Evolutionary conservation across 2,329 filamentous ascomycete species (phyloP), one percentile per base, ranked within the genome.

Genomic region (Amphichorda felina): DNA sequence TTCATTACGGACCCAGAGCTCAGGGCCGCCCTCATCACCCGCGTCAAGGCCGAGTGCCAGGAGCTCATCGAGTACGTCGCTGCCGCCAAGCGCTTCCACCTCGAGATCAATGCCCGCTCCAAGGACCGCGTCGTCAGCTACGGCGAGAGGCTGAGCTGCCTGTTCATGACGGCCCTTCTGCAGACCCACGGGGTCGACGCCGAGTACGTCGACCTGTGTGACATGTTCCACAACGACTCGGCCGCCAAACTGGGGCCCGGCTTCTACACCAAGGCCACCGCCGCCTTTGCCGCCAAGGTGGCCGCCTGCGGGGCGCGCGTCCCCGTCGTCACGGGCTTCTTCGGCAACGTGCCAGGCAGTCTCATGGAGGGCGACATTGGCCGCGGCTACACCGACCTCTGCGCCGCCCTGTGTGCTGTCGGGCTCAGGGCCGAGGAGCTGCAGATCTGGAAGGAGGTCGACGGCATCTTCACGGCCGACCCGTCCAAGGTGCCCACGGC

Each of bases 401-500:
- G 91, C 55, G 89, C 91, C 10, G 88, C 91, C 5, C 68, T 98
- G 13, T 80, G 88, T 35, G 87, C 91, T 2, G 89, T 98, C 8
- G 89, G 87, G 4, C 65, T 93, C n/a, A 68, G 75, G 47, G 91
- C 91, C 1, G 66, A 80, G 36, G 91, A 98, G 57, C 70, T 98
- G 35, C 91, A 98, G 58, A 83, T 98, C 43, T 96, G 91, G 91
- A 98, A 98, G 64, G 91, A 98, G 56, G 91, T 98, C 6, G 91
- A 98, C 56, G 88, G 87, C 40, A 93, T 96, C 53, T 91, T 94
- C 59, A 79, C 72, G 2, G 70, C 70, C 5, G 89, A 95, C 51
- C 87, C 87, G 3, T 76, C 82, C 49, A 94, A 93, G 60, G 86
- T 94, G 21, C 88, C 89, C 3, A 96, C 89, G 1, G 93, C 91